Base-by-base conservation (phyloP, 2,329 filamentous ascomycete species). In the Myriosclerotinia curreyana region DNA sequence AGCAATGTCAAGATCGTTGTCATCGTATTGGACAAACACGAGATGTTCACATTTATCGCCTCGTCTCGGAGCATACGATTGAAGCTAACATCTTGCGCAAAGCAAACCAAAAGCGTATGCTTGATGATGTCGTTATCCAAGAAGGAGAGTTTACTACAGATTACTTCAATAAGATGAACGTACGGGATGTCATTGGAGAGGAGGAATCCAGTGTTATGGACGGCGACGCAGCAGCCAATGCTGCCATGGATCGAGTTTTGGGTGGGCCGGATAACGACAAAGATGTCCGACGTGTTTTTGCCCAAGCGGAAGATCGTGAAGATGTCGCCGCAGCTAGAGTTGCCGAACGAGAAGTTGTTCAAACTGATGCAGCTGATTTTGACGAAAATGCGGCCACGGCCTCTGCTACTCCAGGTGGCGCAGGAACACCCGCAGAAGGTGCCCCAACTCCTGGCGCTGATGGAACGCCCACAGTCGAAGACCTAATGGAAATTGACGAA, bases 141-240 rank as follows among this genome's bases (percentile, higher is more conserved):
- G 95, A 98, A 75, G 95, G 95, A 67, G 92, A 94, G 69, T 99
- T 99, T 75, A 99, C 94, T 0, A 99, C 95, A 0, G 95, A 99
- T 72, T 93, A 96, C 75, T 94, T 96, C 77, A 92, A 92, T 71
- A 92, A 89, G 71, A 80, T 90, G 51, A 79, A 83, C 2, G 87
- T 89, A 59, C 82, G 85, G 46, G 90, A 91, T 66, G 87, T 90
- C 59, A 80, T 91, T 34, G 84, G 82, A 61, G 82, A 83, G 38
- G 78, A 84, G 40, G 79, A 82, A 15, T 81, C 75, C 9, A 74
- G 69, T 50, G 69, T 85, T 31, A 81, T 83, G n/a, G 83, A 87
- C 69, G 82, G 81, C 0, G 85, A 89, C 65, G 87, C 89, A 28
- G 90, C 90, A 59, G 90, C 90, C 2, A 90, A 89, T 65, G 88